These are phyloP conservation scores for Malassezia pachydermatis DNA, from an alignment of 1,284 basidiomycete species.

Conservation along the genomic window DNA sequence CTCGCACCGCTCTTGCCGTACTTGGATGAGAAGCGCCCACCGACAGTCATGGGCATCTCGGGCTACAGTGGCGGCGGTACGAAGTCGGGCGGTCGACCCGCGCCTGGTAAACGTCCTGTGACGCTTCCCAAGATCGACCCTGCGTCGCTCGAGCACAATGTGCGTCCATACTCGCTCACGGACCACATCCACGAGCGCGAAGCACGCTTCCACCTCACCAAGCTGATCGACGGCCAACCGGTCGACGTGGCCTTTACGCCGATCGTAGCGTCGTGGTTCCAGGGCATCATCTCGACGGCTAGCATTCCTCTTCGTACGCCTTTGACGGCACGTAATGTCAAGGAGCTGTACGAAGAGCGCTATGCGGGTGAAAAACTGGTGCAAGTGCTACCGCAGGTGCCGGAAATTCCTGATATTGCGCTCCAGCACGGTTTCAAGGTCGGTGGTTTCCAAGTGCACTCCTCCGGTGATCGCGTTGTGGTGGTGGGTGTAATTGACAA, in stretches of 20 bases:
- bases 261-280: constrained; percentile 84
- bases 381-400: constrained; percentile 60
- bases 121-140: constrained; percentile 73
- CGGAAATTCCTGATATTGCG: constrained; percentile 66
- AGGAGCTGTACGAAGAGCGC: constrained; percentile 64
- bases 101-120: constrained; percentile 19
- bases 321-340: constrained; percentile 63
- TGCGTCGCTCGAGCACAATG: constrained; percentile 63
- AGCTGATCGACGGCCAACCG: constrained; percentile 49
- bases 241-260: constrained; percentile 79
- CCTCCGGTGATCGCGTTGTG: constrained; percentile 74
- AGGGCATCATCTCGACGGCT: constrained; percentile 79
- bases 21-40: constrained; percentile 59
- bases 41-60: constrained; percentile 83
- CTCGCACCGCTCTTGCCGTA: constrained; percentile 75
- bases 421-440: constrained; percentile 77
- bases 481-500: constrained; percentile 73
- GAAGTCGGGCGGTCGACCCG: constrained; percentile 51
- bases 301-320: constrained; percentile 65
- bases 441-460: constrained; percentile 89
- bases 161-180: constrained; percentile 78
- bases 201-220: constrained; percentile 68
- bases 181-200: constrained; percentile 99
- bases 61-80: constrained; percentile 94
- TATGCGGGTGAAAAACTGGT: constrained; percentile 68